A percentile compares a stretch with the other conserved stretches of the same genome.
Conservation (phyloP, 2,329 filamentous ascomycete genomes). For the Pseudonectria foliicola region DNA sequence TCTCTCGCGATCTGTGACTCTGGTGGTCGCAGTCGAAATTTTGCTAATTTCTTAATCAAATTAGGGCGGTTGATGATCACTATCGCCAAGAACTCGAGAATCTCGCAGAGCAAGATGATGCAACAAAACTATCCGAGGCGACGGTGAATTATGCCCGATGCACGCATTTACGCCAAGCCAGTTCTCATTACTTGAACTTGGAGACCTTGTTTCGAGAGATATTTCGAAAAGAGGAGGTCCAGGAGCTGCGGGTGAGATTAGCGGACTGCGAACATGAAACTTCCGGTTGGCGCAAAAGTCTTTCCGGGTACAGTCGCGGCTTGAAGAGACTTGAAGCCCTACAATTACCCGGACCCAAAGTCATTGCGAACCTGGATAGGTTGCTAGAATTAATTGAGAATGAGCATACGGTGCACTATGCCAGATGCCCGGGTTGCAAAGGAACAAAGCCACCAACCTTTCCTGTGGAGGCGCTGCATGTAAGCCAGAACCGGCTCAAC, state of each 20-base stretch:
- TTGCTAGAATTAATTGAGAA: constrained; percentile 10
- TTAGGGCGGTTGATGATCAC: constrained; percentile 1
- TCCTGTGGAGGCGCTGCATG: not conserved
- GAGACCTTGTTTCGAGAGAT: constrained; percentile 18
- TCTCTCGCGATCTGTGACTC: not conserved
- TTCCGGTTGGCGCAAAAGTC: not conserved
- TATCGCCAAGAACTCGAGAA: not conserved
- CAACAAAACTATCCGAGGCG: not conserved
- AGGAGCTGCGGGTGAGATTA: not conserved
- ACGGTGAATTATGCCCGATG: not conserved
- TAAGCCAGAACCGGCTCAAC: constrained; percentile 5
- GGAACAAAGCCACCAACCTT: not conserved
- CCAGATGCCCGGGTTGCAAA: constrained; percentile 8
- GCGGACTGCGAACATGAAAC: not conserved
- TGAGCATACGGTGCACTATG: not conserved
- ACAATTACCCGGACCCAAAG: constrained; percentile 15
- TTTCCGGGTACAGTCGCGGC: constrained; percentile 8
- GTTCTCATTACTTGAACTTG: constrained; percentile 23
- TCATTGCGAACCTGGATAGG: constrained; percentile 8
- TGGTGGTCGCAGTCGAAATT: no score
- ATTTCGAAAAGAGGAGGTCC: not conserved
- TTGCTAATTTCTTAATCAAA: not conserved
- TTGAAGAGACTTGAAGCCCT: constrained; percentile 1
- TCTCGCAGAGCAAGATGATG: not conserved
- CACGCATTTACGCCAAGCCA: constrained; percentile 10